phyloP scores from a whole-genome alignment of 2,329 filamentous ascomycete species.

The Cladosporium sp. region DNA sequence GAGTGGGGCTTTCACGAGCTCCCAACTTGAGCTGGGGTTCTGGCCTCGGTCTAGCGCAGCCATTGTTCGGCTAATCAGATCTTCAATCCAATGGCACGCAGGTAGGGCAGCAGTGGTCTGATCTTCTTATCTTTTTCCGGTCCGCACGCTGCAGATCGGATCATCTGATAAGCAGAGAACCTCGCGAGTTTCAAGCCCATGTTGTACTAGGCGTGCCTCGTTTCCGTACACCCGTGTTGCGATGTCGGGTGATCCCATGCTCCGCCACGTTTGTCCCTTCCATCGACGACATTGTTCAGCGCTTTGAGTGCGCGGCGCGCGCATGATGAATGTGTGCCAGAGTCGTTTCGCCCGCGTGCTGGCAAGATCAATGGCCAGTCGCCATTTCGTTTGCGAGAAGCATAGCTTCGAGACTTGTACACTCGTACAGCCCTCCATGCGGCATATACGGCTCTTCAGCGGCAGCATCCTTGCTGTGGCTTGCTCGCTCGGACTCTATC shows the following conservation, averaged over 20 bases:
- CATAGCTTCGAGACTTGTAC: no score
- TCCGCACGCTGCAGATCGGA: background rate
- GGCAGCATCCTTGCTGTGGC: background rate
- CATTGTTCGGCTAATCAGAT: slow-evolving; percentile 4
- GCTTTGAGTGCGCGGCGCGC: no score
- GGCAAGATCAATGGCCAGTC: no score
- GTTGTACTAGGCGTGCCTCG: background rate
- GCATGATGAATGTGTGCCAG: no score
- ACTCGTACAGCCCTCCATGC: no score
- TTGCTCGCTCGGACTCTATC: background rate
- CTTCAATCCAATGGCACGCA: background rate
- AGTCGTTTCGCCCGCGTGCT: no score
- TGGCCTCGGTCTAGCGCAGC: background rate
- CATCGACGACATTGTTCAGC: no score
- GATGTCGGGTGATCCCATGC: no score
- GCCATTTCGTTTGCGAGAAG: no score
- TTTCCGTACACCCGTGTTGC: no score
- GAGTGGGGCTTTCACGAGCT: slow-evolving; percentile 1
- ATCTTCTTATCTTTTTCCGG: background rate
- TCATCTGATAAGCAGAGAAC: background rate
- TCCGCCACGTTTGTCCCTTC: no score
- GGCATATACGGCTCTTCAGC: no score
- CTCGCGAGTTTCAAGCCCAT: background rate
- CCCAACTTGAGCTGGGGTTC: background rate
- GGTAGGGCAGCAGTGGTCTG: background rate